These are phyloP conservation scores for Boletus fagicola DNA, from an alignment of 768 basidiomycete species.

Conservation along the genomic window DNA sequence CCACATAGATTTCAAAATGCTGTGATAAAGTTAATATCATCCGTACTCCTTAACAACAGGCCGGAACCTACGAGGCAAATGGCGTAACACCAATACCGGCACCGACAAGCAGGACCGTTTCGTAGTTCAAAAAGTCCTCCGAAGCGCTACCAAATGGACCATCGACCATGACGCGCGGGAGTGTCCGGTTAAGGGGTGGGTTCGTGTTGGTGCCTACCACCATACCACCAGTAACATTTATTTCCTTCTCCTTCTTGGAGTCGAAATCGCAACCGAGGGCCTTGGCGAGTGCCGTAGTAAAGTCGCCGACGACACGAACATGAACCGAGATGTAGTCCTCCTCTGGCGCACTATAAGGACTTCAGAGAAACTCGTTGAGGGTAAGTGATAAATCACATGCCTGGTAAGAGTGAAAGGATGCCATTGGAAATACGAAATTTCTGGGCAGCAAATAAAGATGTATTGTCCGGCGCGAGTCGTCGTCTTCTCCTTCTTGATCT, in stretches of 20 bases:
- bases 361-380: neutral
- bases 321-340: conserved; percentile 95
- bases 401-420: conserved; percentile 95
- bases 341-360: conserved; percentile 70
- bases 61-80: conserved; percentile 77
- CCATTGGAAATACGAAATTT: conserved; percentile 94
- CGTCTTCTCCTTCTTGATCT: conserved; percentile 96
- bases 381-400: conserved; percentile 24
- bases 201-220: conserved; percentile 57
- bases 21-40: conserved; percentile 27
- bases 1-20: conserved; percentile 89
- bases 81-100: conserved; percentile 97
- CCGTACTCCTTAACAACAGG: neutral
- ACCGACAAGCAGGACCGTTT: conserved; percentile 85
- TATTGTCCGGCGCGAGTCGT: conserved; percentile 85
- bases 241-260: conserved; percentile 46
- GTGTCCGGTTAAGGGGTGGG: conserved; percentile 63
- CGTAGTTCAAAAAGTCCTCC: conserved; percentile 89
- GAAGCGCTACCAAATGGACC: conserved; percentile 92
- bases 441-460: conserved; percentile 88
- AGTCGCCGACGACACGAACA: conserved; percentile 90
- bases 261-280: conserved; percentile 84
- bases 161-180: conserved; percentile 94
- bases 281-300: conserved; percentile 78
- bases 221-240: conserved; percentile 48